Conservation (phyloP, 2,329 filamentous ascomycete genomes). For the Cytospora leucostoma region DNA sequence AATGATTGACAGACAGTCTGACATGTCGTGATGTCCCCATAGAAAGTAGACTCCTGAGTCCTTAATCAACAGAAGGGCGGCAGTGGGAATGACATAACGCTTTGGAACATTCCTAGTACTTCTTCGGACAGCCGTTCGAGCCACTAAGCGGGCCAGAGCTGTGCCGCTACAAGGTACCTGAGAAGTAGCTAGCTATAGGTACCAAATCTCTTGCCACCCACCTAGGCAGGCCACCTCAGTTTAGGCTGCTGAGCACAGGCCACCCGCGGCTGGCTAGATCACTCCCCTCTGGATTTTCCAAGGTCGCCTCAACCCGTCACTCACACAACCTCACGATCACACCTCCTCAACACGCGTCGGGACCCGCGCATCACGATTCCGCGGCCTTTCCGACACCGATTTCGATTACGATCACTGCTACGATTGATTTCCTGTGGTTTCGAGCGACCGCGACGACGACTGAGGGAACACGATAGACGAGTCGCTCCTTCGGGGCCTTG, state of each 20-base stretch:
- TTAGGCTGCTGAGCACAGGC: conserved; percentile 11
- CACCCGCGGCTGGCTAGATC: conserved; percentile 15
- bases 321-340: conserved; percentile 43
- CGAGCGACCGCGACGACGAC: conserved; percentile 49
- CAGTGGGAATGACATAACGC: not conserved
- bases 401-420: conserved; percentile 41
- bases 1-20: not conserved
- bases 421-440: conserved; percentile 37
- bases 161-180: not conserved
- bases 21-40: not conserved
- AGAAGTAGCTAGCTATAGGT: not conserved
- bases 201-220: conserved; percentile 8
- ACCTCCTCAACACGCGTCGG: conserved; percentile 54
- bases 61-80: conserved; percentile 1
- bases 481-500: conserved; percentile 42
- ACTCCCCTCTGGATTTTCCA: conserved; percentile 28
- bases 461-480: conserved; percentile 35
- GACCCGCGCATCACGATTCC: conserved; percentile 44
- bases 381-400: conserved; percentile 38
- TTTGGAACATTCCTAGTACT: not conserved
- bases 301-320: conserved; percentile 29
- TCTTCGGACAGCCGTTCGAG: not conserved
- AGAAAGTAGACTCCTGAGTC: not conserved
- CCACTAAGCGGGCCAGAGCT: not conserved
- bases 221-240: not conserved